A percentile compares a stretch with the other conserved stretches of the same genome.
Evolutionary conservation across 345 rosid genomes (phyloP).

Genomic region (Melaleuca quinquenervia): DNA sequence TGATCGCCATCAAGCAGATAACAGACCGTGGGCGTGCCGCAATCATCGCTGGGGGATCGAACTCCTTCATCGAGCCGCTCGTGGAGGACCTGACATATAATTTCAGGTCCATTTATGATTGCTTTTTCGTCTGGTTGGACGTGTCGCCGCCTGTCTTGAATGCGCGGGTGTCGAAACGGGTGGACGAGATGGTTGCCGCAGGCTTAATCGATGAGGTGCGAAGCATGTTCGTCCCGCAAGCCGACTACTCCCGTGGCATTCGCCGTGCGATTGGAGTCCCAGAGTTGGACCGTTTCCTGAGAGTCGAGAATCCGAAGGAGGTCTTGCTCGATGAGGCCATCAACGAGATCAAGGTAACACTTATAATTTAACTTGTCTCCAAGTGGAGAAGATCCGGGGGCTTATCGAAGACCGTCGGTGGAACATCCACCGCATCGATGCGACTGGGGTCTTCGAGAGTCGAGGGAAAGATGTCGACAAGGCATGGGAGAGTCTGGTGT

Average conservation of each 20-base stretch:
- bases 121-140: conserved; percentile 26
- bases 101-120: conserved; percentile 9
- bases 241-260: conserved; percentile 7
- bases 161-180: conserved; percentile 11
- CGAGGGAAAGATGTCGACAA: not conserved
- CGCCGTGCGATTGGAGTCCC: conserved; percentile 34
- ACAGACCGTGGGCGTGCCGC: conserved; percentile 4
- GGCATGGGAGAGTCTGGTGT: conserved; percentile 7
- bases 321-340: conserved; percentile 8
- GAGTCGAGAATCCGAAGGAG: not conserved
- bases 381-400: conserved; percentile 12
- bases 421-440: not conserved
- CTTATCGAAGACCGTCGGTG: not conserved
- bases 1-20: conserved; percentile 8
- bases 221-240: not conserved
- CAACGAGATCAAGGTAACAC: conserved; percentile 22
- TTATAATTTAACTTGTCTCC: conserved; percentile 15
- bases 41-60: conserved; percentile 30
- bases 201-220: conserved; percentile 23
- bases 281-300: conserved; percentile 18
- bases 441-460: not conserved
- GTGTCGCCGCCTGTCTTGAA: conserved; percentile 12
- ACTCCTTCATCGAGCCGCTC: conserved; percentile 18
- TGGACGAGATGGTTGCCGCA: conserved; percentile 23
- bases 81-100: not conserved